phyloP scores from a whole-genome alignment of 1,139 yeast species.

The Geotrichum siamense region DNA sequence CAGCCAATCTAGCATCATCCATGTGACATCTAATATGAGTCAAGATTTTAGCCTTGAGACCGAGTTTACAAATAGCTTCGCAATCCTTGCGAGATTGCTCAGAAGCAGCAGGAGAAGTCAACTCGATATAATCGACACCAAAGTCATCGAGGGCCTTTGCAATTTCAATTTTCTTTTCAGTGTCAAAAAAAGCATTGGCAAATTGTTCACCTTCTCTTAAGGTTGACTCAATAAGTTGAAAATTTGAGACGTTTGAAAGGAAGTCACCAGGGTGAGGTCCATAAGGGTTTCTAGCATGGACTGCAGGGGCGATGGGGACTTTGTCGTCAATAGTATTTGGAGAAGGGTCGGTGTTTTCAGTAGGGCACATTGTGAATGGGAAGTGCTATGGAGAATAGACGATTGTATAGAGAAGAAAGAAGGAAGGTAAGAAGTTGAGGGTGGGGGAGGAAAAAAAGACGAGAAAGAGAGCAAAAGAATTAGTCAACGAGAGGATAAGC shows the following conservation, averaged over 20 bases:
- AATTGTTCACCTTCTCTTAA: slow-evolving; percentile 98
- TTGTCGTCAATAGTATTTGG: slow-evolving; percentile 16
- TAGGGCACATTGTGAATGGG: slow-evolving; percentile 4
- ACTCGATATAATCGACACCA: slow-evolving; percentile 96
- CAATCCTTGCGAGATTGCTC: slow-evolving; percentile 91
- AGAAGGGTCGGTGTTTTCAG: slow-evolving; percentile 2
- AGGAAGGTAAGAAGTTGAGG: neutral
- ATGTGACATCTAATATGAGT: slow-evolving; percentile 94
- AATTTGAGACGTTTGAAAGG: slow-evolving; percentile 79
- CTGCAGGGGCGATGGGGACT: slow-evolving; percentile 14
- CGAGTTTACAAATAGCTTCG: slow-evolving; percentile 96
- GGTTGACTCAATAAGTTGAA: slow-evolving; percentile 91
- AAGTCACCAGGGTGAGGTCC: slow-evolving; percentile 94
- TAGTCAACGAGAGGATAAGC: too few relatives aligned
- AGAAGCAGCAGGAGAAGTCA: slow-evolving; percentile 95
- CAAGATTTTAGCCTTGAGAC: slow-evolving; percentile 88
- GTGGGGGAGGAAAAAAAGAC: neutral
- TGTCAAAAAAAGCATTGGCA: slow-evolving; percentile 91
- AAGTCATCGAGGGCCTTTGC: slow-evolving; percentile 97
- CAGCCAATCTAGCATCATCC: slow-evolving; percentile 98
- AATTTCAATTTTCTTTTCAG: slow-evolving; percentile 94
- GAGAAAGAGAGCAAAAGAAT: neutral
- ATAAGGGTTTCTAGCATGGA: slow-evolving; percentile 59
- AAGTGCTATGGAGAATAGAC: neutral
- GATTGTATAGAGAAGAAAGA: slow-evolving; percentile 4